Conservation (phyloP, 192 early-diverging fungal genomes). For the Backusella westeae region DNA sequence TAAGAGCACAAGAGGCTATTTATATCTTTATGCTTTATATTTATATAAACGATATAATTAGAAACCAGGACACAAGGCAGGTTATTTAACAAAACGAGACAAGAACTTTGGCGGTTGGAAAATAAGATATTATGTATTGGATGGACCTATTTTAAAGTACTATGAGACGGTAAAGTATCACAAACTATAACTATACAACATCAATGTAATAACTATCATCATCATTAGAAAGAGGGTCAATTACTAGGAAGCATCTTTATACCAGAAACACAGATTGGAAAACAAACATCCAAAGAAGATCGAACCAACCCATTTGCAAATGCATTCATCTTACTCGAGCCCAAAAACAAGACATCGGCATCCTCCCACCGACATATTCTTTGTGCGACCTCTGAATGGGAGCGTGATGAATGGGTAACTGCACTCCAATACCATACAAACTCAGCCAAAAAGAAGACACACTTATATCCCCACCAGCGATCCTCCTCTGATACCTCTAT, state of each 20-base stretch:
- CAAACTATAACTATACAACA: conserved; percentile 2
- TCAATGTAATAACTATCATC: too few species aligned
- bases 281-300: conserved; percentile 43
- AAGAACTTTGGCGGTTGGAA: conserved; percentile 99
- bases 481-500: not conserved
- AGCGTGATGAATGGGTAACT: conserved; percentile 91
- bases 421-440: conserved; percentile 43
- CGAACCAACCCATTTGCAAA: conserved; percentile 45
- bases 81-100: conserved; percentile 87
- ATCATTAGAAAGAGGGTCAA: conserved; percentile 57
- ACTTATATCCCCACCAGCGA: not conserved
- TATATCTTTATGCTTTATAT: not conserved
- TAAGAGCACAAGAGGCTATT: not conserved
- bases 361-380: conserved; percentile 75
- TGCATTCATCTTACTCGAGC: conserved; percentile 84
- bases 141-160: conserved; percentile 70
- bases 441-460: not conserved
- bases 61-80: conserved; percentile 71
- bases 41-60: conserved; percentile 18
- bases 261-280: conserved; percentile 66
- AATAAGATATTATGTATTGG: conserved; percentile 76
- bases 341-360: conserved; percentile 56
- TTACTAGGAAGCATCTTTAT: conserved; percentile 71
- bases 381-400: conserved; percentile 83
- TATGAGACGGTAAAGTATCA: conserved; percentile 63